A percentile compares a stretch with the other conserved stretches of the same genome.
These are phyloP conservation scores for Candida glucosophila DNA, from an alignment of 1,139 yeast species.

Conservation along the genomic window DNA sequence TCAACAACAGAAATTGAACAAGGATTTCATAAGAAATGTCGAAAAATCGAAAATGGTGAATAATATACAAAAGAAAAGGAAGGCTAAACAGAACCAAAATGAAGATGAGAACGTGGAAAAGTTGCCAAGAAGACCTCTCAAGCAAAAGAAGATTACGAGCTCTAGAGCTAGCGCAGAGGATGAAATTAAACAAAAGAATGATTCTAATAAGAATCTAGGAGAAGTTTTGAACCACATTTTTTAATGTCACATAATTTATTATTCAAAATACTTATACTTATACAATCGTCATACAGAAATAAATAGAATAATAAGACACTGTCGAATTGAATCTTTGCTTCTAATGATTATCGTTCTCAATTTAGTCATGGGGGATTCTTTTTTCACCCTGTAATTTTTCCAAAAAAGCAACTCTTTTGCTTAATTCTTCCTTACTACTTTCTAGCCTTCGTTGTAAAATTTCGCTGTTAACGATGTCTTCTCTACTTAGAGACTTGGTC, in stretches of 20 bases:
- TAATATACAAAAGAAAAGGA: constrained; percentile 51
- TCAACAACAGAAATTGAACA: constrained; percentile 81
- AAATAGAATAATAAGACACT: too few relatives aligned
- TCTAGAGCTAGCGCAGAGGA: constrained; percentile 56
- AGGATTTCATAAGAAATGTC: constrained; percentile 73
- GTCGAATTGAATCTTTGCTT: too few relatives aligned
- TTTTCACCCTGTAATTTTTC: too few relatives aligned
- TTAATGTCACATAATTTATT: too few relatives aligned
- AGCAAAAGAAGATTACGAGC: constrained; percentile 56
- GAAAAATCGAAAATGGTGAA: constrained; percentile 78
- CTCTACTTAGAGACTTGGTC: constrained; percentile 10
- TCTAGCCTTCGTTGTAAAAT: constrained; percentile 12
- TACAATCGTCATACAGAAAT: too few relatives aligned
- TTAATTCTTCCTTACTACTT: constrained; percentile 14
- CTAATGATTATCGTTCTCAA: too few relatives aligned
- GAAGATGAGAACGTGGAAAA: constrained; percentile 17
- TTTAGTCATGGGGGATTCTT: too few relatives aligned
- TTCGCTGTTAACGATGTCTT: constrained; percentile 17
- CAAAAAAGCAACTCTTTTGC: constrained; percentile 17
- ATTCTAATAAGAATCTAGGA: constrained; percentile 34
- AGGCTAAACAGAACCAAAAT: constrained; percentile 13
- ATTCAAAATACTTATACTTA: too few relatives aligned
- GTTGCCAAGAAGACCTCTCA: constrained; percentile 37
- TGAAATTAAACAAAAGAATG: constrained; percentile 35
- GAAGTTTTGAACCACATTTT: constrained; percentile 36